Evolutionary conservation across 495 filamentous ascomycete genomes (phyloP), one percentile per base, ranked within the genome.

Genomic region (Hypomontagnella monticulosa): DNA sequence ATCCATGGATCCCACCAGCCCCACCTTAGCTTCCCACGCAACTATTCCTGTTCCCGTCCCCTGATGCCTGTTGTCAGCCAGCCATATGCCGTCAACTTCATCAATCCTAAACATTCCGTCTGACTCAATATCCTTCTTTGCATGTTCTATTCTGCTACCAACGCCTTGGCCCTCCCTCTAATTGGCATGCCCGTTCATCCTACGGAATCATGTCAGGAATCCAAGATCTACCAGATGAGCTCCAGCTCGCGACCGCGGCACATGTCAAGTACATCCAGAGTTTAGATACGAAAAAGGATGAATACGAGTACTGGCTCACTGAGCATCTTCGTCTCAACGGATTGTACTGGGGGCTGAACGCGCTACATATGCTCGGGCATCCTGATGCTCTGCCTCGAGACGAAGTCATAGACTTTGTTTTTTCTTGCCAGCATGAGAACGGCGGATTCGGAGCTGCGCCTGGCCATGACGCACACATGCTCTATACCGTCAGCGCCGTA

Each of bases 271-370:
- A 98, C 73, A 96, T 99, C 62, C 89, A 97, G 77, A 92, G 89
- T 67, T 83, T 99, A 61, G 93, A 99, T 75, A 93, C 88, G 50
- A 90, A 90, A 64, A 91, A 89, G 78, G 93, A 97, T 78, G 92
- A 96, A 73, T 87, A 97, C 59, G 93, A 97, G 74, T 98, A 98
- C 79, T 96, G 93, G 88, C 84, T 97, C 66, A 98, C 96, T 4
- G 93, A 97, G 76, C 95, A 99, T 71, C 86, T 99, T 52, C 91
- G 95, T 44, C 81, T 98, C 32, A 97, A 93, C 73, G 95, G 95
- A 32, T 84, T 98, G 34, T 99, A 99, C 77, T 99, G 95, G 95
- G 95, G 96, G 20, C 80, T 99, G 54, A 94, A 87, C 2, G 89
- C 94, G 11, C 84, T 98, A 6, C 89, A 97, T 79, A 83, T 98